Evolutionary conservation across 2,329 filamentous ascomycete species (phyloP), one percentile per base, ranked within the genome.

Genomic region (Colletotrichum nymphaeae): DNA sequence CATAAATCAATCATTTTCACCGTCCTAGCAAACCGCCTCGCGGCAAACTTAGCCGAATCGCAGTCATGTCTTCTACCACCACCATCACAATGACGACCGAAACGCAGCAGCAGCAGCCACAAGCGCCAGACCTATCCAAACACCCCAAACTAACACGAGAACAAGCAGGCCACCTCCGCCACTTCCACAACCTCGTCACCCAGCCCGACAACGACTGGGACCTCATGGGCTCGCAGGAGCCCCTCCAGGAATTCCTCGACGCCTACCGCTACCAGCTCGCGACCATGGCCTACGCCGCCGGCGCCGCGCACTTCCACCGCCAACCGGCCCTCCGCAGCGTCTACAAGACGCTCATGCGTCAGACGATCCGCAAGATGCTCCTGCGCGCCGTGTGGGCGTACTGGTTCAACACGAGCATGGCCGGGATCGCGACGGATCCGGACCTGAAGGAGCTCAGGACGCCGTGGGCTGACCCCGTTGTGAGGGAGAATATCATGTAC

Each of bases 351-450:
- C 76, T 86, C 0, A 71, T 84, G 19, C 76, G 78, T 3, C 76
- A 77, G 22, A 70, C 83, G 5, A 85, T 85, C 59, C 76, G 79
- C 28, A 85, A 84, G 75, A 85, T 85, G 83, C 75, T 86, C n/a
- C 77, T 78, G 11, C 76, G 79, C 6, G 81, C 83, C 16, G 84
- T 85, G 2, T 86, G 84, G 83, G 79, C 79, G 1, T 85, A 86
- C 72, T 86, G 83, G 84, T 85, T 82, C 74, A 75, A 79, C n/a
- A 82, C 82, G 2, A 80, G 78, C 30, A 80, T 81, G 28, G 78
- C 79, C 1, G 83, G 83, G 0, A 79, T 75, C 4, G 30, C 63
- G 2, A 74, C 81, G 1, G 81, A 85, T 69, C 84, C 83, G 2
- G 79, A 81, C 64, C 66, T 84, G 2, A 82, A 77, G 24, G 82